These are phyloP conservation scores for Eimeria falciformis DNA, from an alignment of 169 alveolate genomes.

Conservation along the genomic window DNA sequence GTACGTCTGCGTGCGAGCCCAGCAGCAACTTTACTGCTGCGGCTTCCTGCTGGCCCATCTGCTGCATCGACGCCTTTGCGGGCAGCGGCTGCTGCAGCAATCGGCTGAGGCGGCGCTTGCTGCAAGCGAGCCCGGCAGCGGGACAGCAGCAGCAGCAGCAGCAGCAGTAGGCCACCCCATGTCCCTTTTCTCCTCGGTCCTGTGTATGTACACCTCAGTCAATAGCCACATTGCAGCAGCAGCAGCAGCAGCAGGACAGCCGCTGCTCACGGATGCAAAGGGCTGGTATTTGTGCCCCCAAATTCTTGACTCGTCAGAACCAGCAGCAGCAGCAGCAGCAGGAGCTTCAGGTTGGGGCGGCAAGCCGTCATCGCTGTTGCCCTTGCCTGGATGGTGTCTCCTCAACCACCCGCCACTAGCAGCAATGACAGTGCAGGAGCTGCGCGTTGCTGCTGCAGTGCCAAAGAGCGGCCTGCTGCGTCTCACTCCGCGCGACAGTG, in stretches of 20 bases:
- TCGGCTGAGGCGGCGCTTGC: constrained; percentile 23
- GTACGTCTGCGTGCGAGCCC: constrained; percentile 58
- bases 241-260: constrained; percentile 43
- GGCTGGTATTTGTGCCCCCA: constrained; percentile 34
- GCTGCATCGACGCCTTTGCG: constrained; percentile 42
- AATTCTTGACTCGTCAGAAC: not conserved
- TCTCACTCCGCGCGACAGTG: not conserved
- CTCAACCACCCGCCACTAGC: constrained; percentile 41
- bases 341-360: constrained; percentile 1
- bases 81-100: constrained; percentile 40
- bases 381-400: constrained; percentile 66
- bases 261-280: constrained; percentile 11
- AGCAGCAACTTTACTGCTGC: constrained; percentile 74
- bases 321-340: constrained; percentile 31
- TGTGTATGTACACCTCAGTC: constrained; percentile 24
- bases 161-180: constrained; percentile 61
- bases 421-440: constrained; percentile 3
- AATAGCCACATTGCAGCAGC: not conserved
- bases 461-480: constrained; percentile 46
- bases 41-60: constrained; percentile 71
- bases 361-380: constrained; percentile 57
- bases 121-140: constrained; percentile 32
- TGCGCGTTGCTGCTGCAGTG: constrained; percentile 54
- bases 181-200: constrained; percentile 58
- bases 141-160: constrained; percentile 3